Conservation (phyloP, 768 basidiomycete species). For the Sporobolomyces roseus region DNA sequence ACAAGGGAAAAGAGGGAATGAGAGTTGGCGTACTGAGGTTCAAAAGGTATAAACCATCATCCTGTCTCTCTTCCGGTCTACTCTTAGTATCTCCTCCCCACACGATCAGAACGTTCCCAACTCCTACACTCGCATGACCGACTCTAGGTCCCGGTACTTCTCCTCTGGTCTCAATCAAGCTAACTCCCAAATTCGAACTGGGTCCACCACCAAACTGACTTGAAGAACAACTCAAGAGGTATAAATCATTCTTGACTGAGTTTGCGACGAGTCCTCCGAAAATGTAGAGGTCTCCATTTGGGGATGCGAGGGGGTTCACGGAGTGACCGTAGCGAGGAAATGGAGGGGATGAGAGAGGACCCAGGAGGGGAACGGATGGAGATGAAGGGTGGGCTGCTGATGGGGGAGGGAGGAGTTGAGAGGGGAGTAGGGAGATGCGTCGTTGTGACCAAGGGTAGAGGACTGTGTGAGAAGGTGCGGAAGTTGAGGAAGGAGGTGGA, state of each 20-base stretch:
- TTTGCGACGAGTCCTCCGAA: constrained; percentile 96
- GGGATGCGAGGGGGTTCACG: constrained; percentile 65
- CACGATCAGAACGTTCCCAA: constrained; percentile 89
- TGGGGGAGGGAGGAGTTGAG: constrained; percentile 55
- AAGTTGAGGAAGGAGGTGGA: not conserved
- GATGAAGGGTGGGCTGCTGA: constrained; percentile 67
- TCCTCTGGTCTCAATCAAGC: constrained; percentile 78
- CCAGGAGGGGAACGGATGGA: constrained; percentile 15
- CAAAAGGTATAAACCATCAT: constrained; percentile 86
- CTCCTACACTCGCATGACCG: constrained; percentile 93
- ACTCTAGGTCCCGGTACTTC: constrained; percentile 84
- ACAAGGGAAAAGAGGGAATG: not conserved
- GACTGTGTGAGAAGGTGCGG: constrained; percentile 25
- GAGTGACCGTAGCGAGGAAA: constrained; percentile 97
- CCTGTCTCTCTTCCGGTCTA: constrained; percentile 68
- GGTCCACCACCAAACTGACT: constrained; percentile 48
- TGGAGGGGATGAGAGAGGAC: constrained; percentile 64
- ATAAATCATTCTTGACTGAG: constrained; percentile 83
- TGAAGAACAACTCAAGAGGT: constrained; percentile 59
- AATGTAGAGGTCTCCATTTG: constrained; percentile 85
- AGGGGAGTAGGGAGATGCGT: constrained; percentile 64
- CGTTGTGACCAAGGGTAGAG: constrained; percentile 79
- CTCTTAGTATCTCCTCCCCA: constrained; percentile 95
- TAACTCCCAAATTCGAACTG: constrained; percentile 70
- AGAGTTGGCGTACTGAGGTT: constrained; percentile 85